Conservation (phyloP, 2,329 filamentous ascomycete species). For the Diplodia corticola region DNA sequence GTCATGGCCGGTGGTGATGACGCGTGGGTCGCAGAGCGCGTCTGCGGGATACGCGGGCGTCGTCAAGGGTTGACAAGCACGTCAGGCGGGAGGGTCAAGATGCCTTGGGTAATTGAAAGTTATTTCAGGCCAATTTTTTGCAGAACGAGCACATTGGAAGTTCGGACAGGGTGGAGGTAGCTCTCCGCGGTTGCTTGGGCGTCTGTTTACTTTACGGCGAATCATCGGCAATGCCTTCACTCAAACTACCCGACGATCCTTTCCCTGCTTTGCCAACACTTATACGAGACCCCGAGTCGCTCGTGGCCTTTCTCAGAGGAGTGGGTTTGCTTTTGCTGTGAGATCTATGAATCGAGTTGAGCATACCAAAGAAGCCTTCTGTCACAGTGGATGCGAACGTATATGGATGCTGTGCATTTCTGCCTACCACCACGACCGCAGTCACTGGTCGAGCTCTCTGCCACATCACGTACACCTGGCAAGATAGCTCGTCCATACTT, state of each 20-base stretch:
- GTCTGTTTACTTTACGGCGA: constrained; percentile 9
- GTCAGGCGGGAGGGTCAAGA: background rate
- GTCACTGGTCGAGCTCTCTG: too few relatives aligned
- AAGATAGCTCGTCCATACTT: too few relatives aligned
- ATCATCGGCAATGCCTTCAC: background rate
- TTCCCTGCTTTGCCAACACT: background rate
- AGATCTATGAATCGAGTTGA: too few relatives aligned
- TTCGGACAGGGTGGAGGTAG: background rate
- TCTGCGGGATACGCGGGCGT: background rate
- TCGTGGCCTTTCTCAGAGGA: background rate
- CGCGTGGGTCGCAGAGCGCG: constrained; percentile 1
- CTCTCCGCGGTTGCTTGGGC: background rate
- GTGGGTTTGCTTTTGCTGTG: too few relatives aligned
- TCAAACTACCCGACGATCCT: background rate
- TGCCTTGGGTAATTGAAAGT: background rate
- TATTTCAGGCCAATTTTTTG: background rate
- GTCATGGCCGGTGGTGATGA: constrained; percentile 30
- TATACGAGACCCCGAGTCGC: too few relatives aligned
- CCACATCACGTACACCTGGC: too few relatives aligned
- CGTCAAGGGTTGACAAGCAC: too few relatives aligned
- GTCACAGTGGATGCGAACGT: too few relatives aligned
- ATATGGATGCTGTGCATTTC: too few relatives aligned
- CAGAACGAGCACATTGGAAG: background rate
- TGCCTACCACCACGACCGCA: too few relatives aligned
- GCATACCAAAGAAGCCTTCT: too few relatives aligned